phyloP scores from a whole-genome alignment of 257 asterid species.

The Solanum peruvianum region DNA sequence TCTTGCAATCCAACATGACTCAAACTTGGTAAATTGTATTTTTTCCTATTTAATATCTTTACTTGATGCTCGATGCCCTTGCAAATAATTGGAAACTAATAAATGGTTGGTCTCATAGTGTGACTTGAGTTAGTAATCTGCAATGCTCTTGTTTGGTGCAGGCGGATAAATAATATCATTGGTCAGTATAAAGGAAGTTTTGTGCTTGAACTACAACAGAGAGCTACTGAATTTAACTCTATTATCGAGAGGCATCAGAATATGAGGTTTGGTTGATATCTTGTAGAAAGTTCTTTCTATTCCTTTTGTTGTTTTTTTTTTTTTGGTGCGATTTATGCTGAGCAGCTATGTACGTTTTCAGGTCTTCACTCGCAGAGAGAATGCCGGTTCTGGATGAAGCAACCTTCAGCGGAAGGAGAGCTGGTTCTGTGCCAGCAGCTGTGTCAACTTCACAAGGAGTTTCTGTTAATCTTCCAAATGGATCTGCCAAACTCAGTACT shows the following conservation, averaged over 20 bases:
- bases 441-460: slow-evolving; percentile 75
- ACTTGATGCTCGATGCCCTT: neutral
- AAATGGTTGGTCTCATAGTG: neutral
- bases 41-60: neutral
- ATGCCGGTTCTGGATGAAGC: slow-evolving; percentile 99
- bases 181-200: slow-evolving; percentile 79
- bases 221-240: slow-evolving; percentile 89
- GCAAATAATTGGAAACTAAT: neutral
- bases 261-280: slow-evolving; percentile 48
- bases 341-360: slow-evolving; percentile 13
- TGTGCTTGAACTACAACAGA: slow-evolving; percentile 92
- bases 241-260: slow-evolving; percentile 66
- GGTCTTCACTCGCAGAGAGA: slow-evolving; percentile 82
- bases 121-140: neutral
- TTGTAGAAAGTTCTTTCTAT: neutral
- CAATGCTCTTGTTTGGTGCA: slow-evolving; percentile 1
- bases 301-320: neutral
- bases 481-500: slow-evolving; percentile 52
- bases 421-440: slow-evolving; percentile 63
- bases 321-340: neutral
- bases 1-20: neutral
- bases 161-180: slow-evolving; percentile 69
- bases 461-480: slow-evolving; percentile 66
- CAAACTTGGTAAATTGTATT: neutral
- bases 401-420: slow-evolving; percentile 73